Conservation (phyloP, 129 eudicot species). For the Artemisia annua region DNA sequence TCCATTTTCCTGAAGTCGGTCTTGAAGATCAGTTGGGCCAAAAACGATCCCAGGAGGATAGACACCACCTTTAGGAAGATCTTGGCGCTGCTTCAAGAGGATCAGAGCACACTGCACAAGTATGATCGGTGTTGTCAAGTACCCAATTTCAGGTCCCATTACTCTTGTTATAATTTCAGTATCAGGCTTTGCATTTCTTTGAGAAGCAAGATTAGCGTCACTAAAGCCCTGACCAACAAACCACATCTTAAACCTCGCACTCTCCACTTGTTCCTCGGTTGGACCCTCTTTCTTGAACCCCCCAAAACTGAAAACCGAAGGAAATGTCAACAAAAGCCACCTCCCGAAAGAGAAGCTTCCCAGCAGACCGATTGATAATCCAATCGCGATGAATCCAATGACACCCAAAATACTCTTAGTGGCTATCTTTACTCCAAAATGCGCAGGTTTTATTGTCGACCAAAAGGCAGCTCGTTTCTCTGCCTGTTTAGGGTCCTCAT, state of each 20-base stretch:
- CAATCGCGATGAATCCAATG: conserved; percentile 44
- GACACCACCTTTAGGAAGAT: conserved; percentile 87
- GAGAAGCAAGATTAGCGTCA: conserved; percentile 47
- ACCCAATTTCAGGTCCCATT: conserved; percentile 89
- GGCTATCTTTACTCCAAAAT: conserved; percentile 84
- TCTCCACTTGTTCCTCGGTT: conserved; percentile 81
- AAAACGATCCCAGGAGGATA: conserved; percentile 81
- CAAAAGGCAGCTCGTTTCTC: conserved; percentile 68
- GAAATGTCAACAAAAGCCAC: conserved; percentile 80
- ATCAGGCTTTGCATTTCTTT: conserved; percentile 56
- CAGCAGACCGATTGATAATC: conserved; percentile 23
- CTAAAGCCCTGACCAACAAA: conserved; percentile 84
- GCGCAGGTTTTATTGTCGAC: conserved; percentile 84
- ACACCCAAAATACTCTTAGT: conserved; percentile 59
- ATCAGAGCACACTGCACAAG: conserved; percentile 75
- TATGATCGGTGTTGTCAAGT: conserved; percentile 76
- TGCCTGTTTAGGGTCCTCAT: conserved; percentile 54
- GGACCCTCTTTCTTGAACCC: conserved; percentile 87
- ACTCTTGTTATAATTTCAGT: conserved; percentile 39
- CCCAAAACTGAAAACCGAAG: conserved; percentile 80
- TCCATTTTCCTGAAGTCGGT: conserved; percentile 77
- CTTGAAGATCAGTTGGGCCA: conserved; percentile 83
- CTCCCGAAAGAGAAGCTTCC: conserved; percentile 65
- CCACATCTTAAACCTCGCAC: conserved; percentile 96
- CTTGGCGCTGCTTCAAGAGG: conserved; percentile 46